phyloP scores from a whole-genome alignment of 139 green algal genomes.

The Raphidocelis subcapitata region DNA sequence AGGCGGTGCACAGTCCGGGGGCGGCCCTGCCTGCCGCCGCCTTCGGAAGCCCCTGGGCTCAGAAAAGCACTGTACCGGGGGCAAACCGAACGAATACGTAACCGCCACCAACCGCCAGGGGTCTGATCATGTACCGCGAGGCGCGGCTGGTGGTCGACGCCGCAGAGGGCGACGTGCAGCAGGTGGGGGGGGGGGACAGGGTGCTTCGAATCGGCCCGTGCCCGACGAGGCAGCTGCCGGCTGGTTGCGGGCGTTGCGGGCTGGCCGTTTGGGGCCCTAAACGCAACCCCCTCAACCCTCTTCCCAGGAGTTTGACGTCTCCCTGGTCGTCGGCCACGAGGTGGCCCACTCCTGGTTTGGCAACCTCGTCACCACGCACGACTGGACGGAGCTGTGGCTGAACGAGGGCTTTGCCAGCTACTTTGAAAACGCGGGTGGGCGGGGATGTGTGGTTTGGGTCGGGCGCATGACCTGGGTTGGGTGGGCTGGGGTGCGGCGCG shows the following conservation, averaged over 20 bases:
- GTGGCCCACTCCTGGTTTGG: slow-evolving; percentile 75
- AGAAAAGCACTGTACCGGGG: too few species aligned
- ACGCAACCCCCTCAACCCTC: slow-evolving; percentile 9
- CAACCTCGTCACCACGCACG: slow-evolving; percentile 84
- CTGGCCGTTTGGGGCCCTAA: too few species aligned
- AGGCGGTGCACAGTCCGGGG: too few species aligned
- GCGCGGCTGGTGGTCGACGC: slow-evolving; percentile 67
- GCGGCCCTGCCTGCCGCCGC: too few species aligned
- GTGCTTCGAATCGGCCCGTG: too few species aligned
- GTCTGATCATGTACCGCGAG: slow-evolving; percentile 52
- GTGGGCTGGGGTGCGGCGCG: background rate
- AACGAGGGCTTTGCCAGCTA: slow-evolving; percentile 92
- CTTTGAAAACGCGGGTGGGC: slow-evolving; percentile 54
- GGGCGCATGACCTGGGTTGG: background rate
- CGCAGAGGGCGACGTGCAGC: slow-evolving; percentile 19
- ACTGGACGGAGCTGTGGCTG: slow-evolving; percentile 92
- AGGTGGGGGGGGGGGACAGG: too few species aligned
- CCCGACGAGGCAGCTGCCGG: too few species aligned
- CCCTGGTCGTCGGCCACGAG: slow-evolving; percentile 78
- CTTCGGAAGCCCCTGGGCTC: too few species aligned
- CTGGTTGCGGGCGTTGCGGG: too few species aligned
- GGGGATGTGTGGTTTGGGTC: background rate
- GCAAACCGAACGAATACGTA: too few species aligned
- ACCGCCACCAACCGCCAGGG: too few species aligned
- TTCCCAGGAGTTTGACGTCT: slow-evolving; percentile 38